Evolutionary conservation across 2,329 filamentous ascomycete species (phyloP), one percentile per base, ranked within the genome.

Genomic region (Trichoderma breve): DNA sequence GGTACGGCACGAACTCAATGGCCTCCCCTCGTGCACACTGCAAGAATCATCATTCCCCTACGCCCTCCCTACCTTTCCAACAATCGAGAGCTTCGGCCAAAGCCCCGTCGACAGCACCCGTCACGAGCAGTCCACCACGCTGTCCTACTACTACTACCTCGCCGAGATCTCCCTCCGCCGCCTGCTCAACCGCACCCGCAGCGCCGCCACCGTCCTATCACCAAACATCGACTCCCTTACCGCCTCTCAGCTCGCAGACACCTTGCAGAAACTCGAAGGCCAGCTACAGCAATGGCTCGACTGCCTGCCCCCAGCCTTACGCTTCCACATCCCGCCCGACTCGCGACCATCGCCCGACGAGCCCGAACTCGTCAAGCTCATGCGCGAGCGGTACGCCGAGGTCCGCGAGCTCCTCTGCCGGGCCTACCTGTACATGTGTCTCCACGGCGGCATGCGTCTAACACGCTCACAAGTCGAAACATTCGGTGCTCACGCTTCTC

Each of bases 11-110:
- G 63, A 66, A 21, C 63, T 66, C 30, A 66, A 66, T 9, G 63
- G 63, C 11, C 63, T 66, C 21, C 63, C 63, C 15, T n/a, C 63
- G 21, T 66, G 63, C 63, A 66, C 63, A 4, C 12, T 66, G 1
- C 63, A 66, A 55, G 63, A 66, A 36, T 66, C 63, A 14, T 66
- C 63, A 26, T 66, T 66, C 12, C 63, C 63, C n/a, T 66, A 66
- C 14, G 51, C 63, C 5, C 63, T 66, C 6, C 63, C 63, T 28
- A 55, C 63, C 0, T 66, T 66, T 4, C 63, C 63, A 14, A 66
- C 63, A 1, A 66, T 66, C 8, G 63, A 66, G 21, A 66, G 63
- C 51, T 66, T 66, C 28, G 60, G 15, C 21, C 60, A 62, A 39
- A 66, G 63, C 15, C 47, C 47, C 47, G 47, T 55, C 1, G 63